phyloP scores from a whole-genome alignment of 2,329 filamentous ascomycete genomes.

The Microdochium paspali region DNA sequence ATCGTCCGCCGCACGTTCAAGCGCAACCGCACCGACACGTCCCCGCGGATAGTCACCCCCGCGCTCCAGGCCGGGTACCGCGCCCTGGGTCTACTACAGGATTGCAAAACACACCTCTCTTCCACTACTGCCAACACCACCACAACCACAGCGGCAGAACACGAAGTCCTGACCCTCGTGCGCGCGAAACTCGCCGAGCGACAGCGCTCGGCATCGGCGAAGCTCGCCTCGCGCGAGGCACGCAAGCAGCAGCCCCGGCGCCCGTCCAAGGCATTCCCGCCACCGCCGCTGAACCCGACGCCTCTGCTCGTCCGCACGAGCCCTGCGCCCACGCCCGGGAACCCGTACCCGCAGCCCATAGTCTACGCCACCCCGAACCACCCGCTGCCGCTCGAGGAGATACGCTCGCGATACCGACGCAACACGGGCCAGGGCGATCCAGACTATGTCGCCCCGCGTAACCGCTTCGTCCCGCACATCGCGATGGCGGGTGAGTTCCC shows the following conservation, averaged over 20 bases:
- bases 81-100: conserved; percentile 11
- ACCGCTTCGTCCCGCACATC: conserved; percentile 49
- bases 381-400: conserved; percentile 36
- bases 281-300: conserved; percentile 10
- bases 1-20: conserved; percentile 54
- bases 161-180: conserved; percentile 30
- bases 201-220: conserved; percentile 12
- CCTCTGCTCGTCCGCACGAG: conserved; percentile 18
- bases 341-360: conserved; percentile 23
- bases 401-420: no score
- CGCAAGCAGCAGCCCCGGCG: conserved; percentile 4
- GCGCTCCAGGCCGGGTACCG: conserved; percentile 58
- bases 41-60: conserved; percentile 48
- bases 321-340: conserved; percentile 19
- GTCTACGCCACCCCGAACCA: conserved; percentile 36
- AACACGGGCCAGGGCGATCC: no score
- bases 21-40: conserved; percentile 47
- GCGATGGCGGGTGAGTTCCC: conserved; percentile 46
- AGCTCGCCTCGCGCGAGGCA: no score
- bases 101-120: conserved; percentile 4
- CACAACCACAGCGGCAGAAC: conserved; percentile 15
- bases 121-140: neutral
- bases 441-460: no score
- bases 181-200: conserved; percentile 23
- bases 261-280: conserved; percentile 8